Evolutionary conservation across 2,329 filamentous ascomycete genomes (phyloP), one percentile per base, ranked within the genome.

Genomic region (Alternaria gaisen): DNA sequence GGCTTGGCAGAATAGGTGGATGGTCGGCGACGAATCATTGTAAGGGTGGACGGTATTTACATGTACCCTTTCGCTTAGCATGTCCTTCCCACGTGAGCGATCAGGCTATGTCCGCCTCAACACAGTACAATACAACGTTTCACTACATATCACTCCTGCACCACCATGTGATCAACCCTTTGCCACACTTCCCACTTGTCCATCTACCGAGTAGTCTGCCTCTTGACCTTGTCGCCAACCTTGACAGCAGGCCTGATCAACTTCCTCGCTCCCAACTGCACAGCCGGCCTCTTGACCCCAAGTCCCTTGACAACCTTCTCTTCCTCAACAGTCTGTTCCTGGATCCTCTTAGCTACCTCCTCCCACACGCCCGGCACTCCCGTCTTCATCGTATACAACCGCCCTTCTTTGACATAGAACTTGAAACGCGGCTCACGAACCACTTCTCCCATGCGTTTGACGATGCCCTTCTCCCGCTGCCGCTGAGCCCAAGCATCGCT

Each of bases 361-460:
- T 77, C 75, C 76, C 76, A 79, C 10, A 79, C 73, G 0, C 76
- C 76, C 10, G 75, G 74, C 5, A 75, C 74, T 6, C 72, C 67
- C 14, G 71, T 75, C 60, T 69, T 73, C 46, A 71, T 66, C 11
- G 72, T 77, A 53, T 72, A 77, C 30, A 63, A 44, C 28, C 65
- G 64, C 2, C 76, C 75, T 26, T 77, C 74, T 48, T 75, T 77
- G 2, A 79, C 74, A 52, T 77, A 77, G 47, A 78, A 78, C 51
- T 76, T 78, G 44, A 63, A 74, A 5, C 76, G 47, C 1, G 72
- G 73, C 53, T 79, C 76, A 4, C 65, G 70, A 12, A 76, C 12
- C 1, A 77, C 61, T 14, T 73, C 71, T 8, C 61, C 43, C 18
- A 74, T 51, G 3, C 66, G 58, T 41, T 48, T 68, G 36, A 64